Evolutionary conservation across 2,329 filamentous ascomycete species (phyloP), one percentile per base, ranked within the genome.

Genomic region (Myriosclerotinia duriaeana): DNA sequence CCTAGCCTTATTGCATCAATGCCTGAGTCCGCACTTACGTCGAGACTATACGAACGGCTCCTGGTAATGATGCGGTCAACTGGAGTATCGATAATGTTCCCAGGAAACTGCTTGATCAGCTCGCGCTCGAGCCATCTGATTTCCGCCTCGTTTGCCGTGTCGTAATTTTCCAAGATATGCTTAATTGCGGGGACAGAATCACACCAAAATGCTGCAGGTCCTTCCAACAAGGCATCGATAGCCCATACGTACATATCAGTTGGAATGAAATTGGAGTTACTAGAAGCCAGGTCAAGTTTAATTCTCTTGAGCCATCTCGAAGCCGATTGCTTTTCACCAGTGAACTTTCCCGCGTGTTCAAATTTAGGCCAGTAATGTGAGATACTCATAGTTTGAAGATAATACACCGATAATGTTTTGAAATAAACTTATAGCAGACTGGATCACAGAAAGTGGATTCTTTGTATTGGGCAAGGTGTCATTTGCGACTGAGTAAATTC

Each of bases 191-290:
- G 44, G n/a, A 50, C 14, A 20, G 58, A 61, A 26, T 52, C 58
- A 52, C 58, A 61, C 58, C 58, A 61, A 22, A 8, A 14, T 26
- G 58, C 58, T 50, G 58, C 58, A 61, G 58, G 15, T 40, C 58
- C 58, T 38, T 26, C 34, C 34, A 61, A 40, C 34, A 61, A 38
- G 34, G 5, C 30, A 50, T 40, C 5, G 38, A 61, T 50, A 20
- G 58, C 58, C 44, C 58, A 26, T 8, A 61, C 6, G 26, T 61
- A 61, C 5, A 61, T 17, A n/a, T 50, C 11, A 2, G n/a, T 61
- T 40, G 58, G 46, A 26, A 50, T 50, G 1, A 9, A 26, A 8
- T 17, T 34, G 9, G 20, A 36, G 34, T 50, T 38, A 12, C 8
- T 20, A 20, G 58, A 38, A 50, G 44, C 58, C 14, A 61, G 34